phyloP scores from a whole-genome alignment of 2,329 filamentous ascomycete genomes.

The Ceratocystis destructans region DNA sequence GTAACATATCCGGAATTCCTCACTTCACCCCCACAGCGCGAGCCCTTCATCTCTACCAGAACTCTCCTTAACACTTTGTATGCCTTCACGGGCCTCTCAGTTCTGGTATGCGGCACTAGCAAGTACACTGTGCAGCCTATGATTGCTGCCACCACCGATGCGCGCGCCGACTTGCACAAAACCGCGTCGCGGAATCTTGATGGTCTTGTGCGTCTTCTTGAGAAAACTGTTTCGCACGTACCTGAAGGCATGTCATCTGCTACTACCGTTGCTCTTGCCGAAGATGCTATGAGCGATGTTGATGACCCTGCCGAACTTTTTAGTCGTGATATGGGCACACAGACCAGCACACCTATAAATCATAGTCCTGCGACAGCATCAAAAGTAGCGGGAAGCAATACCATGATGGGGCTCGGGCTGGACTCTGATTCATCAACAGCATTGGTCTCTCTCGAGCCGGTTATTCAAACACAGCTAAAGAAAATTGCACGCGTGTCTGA shows the following conservation, averaged over 20 bases:
- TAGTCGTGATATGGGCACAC: conserved; percentile 66
- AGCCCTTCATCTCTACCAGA: conserved; percentile 48
- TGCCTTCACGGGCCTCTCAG: conserved; percentile 42
- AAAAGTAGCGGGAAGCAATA: not conserved
- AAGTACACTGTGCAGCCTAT: conserved; percentile 54
- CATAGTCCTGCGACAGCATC: conserved; percentile 11
- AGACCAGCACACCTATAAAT: conserved; percentile 41
- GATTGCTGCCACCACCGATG: conserved; percentile 38
- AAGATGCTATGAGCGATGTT: conserved; percentile 33
- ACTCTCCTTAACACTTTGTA: conserved; percentile 47
- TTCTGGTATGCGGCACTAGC: conserved; percentile 55
- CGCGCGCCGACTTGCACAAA: conserved; percentile 39
- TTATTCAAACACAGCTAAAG: conserved; percentile 30
- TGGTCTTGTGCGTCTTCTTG: conserved; percentile 37
- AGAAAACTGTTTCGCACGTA: conserved; percentile 46
- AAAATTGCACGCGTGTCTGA: conserved; percentile 28
- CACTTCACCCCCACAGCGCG: conserved; percentile 40
- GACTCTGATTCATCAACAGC: not conserved
- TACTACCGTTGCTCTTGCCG: conserved; percentile 21
- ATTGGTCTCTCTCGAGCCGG: conserved; percentile 22
- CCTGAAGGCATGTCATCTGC: conserved; percentile 27
- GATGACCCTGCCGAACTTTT: conserved; percentile 65
- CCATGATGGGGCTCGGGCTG: not conserved
- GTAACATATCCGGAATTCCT: conserved; percentile 58
- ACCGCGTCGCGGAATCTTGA: conserved; percentile 35